Evolutionary conservation across 805 yeast genomes (phyloP).

Genomic region (Huiozyma naganishii): DNA sequence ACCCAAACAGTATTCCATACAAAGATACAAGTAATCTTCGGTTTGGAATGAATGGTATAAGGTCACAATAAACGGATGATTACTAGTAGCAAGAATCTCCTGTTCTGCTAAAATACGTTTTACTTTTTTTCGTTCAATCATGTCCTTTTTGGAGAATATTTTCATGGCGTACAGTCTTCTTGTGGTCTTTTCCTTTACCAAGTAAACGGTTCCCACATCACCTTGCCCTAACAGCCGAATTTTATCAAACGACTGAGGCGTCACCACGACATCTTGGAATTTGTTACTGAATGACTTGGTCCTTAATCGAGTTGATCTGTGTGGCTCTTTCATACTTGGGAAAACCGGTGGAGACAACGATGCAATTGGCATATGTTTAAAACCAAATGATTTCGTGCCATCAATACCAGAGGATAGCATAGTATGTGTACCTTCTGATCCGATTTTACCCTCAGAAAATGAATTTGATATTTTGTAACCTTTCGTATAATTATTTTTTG

Average conservation of each 20-base stretch:
- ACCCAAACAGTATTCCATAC: slow-evolving; percentile 99
- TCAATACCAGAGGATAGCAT: neutral
- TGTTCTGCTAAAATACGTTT: slow-evolving; percentile 94
- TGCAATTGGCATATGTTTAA: neutral
- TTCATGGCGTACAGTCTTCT: slow-evolving; percentile 85
- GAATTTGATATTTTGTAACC: neutral
- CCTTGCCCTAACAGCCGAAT: slow-evolving; percentile 89
- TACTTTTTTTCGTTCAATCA: slow-evolving; percentile 90
- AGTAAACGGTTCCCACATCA: slow-evolving; percentile 92
- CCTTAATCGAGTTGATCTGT: slow-evolving; percentile 29
- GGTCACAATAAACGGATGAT: slow-evolving; percentile 95
- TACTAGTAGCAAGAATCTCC: slow-evolving; percentile 87
- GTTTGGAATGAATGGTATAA: slow-evolving; percentile 94
- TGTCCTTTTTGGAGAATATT: slow-evolving; percentile 77
- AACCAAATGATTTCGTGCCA: no score
- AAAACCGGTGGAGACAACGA: slow-evolving; percentile 1
- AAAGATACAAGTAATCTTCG: slow-evolving; percentile 77
- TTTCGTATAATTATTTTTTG: neutral
- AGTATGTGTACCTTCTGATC: no score
- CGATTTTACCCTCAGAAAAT: neutral
- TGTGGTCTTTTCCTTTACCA: slow-evolving; percentile 73
- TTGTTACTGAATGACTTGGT: slow-evolving; percentile 53
- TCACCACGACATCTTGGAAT: slow-evolving; percentile 67
- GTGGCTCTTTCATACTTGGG: slow-evolving; percentile 14
- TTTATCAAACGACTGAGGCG: slow-evolving; percentile 80